These are phyloP conservation scores for Xylaria sp. DNA, from an alignment of 2,329 filamentous ascomycete genomes.

Conservation along the genomic window DNA sequence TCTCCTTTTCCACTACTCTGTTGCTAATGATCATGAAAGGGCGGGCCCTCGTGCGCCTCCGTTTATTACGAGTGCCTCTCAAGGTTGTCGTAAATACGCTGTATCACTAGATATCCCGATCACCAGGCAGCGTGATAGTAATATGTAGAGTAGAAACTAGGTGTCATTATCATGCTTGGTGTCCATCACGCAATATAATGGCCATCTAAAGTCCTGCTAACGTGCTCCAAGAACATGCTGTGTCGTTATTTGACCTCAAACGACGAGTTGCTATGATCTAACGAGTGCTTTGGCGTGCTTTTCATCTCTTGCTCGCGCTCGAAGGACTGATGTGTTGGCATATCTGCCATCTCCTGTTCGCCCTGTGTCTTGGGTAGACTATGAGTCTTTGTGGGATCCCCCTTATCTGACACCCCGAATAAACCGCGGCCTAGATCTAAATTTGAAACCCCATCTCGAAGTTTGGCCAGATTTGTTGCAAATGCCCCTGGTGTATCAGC, in stretches of 20 bases:
- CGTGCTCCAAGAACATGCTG: not conserved
- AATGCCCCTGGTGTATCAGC: constrained; percentile 59
- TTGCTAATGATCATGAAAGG: constrained; percentile 3
- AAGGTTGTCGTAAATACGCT: constrained; percentile 10
- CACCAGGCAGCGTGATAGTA: not conserved
- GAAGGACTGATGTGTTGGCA: constrained; percentile 30
- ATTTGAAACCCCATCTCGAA: constrained; percentile 61
- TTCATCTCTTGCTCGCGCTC: constrained; percentile 36
- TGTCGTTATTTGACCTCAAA: constrained; percentile 7
- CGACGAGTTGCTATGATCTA: not conserved
- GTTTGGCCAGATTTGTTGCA: constrained; percentile 52
- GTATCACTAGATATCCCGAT: constrained; percentile 12
- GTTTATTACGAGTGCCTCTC: constrained; percentile 6
- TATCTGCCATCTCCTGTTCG: constrained; percentile 46
- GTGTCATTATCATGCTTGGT: not conserved
- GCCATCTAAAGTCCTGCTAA: not conserved
- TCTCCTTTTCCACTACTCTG: constrained; percentile 3
- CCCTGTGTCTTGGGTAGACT: constrained; percentile 15
- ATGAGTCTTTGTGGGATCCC: constrained; percentile 10
- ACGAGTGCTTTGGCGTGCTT: constrained; percentile 1
- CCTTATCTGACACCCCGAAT: constrained; percentile 46
- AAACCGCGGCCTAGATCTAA: constrained; percentile 62
- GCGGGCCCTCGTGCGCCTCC: constrained; percentile 1
- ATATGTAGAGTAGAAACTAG: not conserved
- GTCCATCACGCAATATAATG: not conserved